Evolutionary conservation across 2,329 filamentous ascomycete genomes (phyloP), one percentile per base, ranked within the genome.

Genomic region (Bimuria novae-zelandiae): DNA sequence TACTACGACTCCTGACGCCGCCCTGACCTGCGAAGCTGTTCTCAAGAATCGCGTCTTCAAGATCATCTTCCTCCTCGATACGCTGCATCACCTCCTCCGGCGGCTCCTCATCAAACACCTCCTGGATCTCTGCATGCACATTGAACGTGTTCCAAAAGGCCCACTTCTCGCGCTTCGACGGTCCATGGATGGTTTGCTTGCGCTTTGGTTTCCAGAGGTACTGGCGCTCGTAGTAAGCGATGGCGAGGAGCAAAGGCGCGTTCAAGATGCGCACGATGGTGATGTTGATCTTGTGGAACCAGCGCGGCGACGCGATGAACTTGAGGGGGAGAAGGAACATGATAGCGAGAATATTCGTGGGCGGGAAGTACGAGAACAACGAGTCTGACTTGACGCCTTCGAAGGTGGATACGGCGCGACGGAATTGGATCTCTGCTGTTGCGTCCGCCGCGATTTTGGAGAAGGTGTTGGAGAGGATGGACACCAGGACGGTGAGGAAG

Each of bases 271-370:
- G 85, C 19, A 94, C 87, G 8, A 84, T 83, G 52, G 86, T 84
- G 52, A 95, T 89, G 68, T 95, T 92, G 65, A 93, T 89, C 75
- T 93, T 94, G 78, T 95, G 90, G 69, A 94, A 94, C 89, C 89
- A 93, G 39, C 90, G 85, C 0, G 89, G 85, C n/a, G 85, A 86
- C 30, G 91, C 79, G n/a, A 89, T 63, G 63, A 89, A 89, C 63
- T 91, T 92, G 55, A 94, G 80, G 0, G 90, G 90, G 1, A 93
- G 79, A 14, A 94, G 80, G 23, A 92, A 69, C 54, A 90, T 76
- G 23, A 94, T 79, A 19, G 90, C 90, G 17, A 92, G 74, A 54
- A 95, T 84, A 67, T 95, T 95, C 75, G 94, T 91, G 0, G 90
- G 90, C 0, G 90, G 89, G 37, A 88, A 85, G 67, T 92, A 93